Evolutionary conservation across 192 early-diverging fungal genomes (phyloP).

Genomic region (Allomyces arbusculus): DNA sequence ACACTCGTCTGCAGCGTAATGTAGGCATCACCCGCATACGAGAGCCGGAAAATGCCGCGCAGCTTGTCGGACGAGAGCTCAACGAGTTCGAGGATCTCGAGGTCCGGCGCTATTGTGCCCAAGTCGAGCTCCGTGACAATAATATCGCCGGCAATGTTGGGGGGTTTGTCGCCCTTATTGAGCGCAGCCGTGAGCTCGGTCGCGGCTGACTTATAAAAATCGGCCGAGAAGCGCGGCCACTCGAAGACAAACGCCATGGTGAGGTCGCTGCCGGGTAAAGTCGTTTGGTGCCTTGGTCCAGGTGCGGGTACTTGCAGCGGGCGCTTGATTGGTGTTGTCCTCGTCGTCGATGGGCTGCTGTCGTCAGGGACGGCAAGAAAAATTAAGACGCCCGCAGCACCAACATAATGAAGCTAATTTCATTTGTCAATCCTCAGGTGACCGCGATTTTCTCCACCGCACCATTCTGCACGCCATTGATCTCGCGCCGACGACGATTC

Average conservation of each 20-base stretch:
- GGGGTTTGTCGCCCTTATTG: constrained; percentile 82
- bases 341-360: no score
- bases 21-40: constrained; percentile 80
- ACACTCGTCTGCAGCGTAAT: constrained; percentile 83
- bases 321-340: no score
- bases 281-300: no score
- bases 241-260: constrained; percentile 86
- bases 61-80: constrained; percentile 87
- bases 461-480: no score
- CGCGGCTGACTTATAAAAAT: constrained; percentile 73
- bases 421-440: no score
- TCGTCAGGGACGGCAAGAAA: no score
- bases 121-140: constrained; percentile 80
- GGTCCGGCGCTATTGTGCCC: constrained; percentile 86
- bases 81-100: constrained; percentile 94
- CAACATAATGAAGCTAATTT: no score
- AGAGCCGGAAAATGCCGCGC: constrained; percentile 85
- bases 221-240: constrained; percentile 75
- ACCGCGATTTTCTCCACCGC: no score
- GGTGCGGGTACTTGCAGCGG: no score
- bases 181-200: constrained; percentile 71
- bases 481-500: no score
- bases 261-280: no score
- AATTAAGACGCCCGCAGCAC: no score
- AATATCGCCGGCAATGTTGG: constrained; percentile 82